phyloP scores from a whole-genome alignment of 768 basidiomycete genomes.

The Boletus patriciae region DNA sequence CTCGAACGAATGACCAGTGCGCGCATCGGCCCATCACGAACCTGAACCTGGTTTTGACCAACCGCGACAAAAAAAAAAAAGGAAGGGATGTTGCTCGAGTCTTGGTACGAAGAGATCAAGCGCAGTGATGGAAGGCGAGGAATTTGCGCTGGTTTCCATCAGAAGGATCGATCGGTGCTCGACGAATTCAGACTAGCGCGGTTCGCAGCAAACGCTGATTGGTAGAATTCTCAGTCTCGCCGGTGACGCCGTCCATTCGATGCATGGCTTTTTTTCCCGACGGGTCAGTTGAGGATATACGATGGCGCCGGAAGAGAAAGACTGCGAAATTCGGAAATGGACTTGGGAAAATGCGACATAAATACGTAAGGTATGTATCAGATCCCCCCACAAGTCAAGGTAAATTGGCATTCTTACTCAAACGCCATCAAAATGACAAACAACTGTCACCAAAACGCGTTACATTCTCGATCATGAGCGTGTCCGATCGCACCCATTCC shows the following conservation, averaged over 20 bases:
- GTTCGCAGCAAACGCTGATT: not conserved
- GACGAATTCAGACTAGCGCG: constrained; percentile 15
- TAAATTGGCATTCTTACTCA: constrained; percentile 33
- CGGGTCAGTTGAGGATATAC: constrained; percentile 4
- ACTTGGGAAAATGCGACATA: constrained; percentile 2
- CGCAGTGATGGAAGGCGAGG: constrained; percentile 3
- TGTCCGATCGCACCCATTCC: constrained; percentile 5
- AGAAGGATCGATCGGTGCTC: constrained; percentile 32
- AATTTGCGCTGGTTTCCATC: constrained; percentile 29
- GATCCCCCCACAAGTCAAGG: constrained; percentile 31
- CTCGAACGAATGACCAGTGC: not conserved
- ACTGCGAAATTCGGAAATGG: constrained; percentile 13
- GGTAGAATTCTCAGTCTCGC: constrained; percentile 6
- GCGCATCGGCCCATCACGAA: too few relatives aligned
- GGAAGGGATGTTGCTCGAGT: constrained; percentile 1
- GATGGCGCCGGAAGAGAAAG: constrained; percentile 15
- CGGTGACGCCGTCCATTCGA: not conserved
- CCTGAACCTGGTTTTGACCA: not conserved
- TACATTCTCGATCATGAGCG: constrained; percentile 17
- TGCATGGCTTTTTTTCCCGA: constrained; percentile 4
- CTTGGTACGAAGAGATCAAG: constrained; percentile 8
- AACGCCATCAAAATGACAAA: constrained; percentile 34
- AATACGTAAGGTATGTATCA: constrained; percentile 28
- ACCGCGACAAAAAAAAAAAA: constrained; percentile 1
- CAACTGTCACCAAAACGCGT: constrained; percentile 12